Evolutionary conservation across 169 alveolate genomes (phyloP), one percentile per base, ranked within the genome.

Genomic region (Plasmodium malariae): DNA sequence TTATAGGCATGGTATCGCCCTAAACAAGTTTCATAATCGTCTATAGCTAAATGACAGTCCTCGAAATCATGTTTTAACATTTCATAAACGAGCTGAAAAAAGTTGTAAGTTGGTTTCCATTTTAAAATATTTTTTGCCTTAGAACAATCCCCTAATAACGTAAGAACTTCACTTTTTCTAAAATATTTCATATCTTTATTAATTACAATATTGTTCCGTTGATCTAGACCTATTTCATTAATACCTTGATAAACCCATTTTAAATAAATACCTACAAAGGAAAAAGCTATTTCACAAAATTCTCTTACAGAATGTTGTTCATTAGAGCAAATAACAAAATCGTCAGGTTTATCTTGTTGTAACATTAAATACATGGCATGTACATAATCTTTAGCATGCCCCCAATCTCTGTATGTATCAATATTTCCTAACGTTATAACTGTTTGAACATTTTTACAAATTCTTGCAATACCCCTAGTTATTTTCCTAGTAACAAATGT

Each of bases 391-490:
- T 83, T 73, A 9, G 96, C 96, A 74, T 95, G 97, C 0, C 96
- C 96, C 97, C 97, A 95, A 74, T 95, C 97, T 51, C 97, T 72
- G 80, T 73, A 88, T 30, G 95, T 93, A 63, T 94, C 94, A 24
- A 95, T 63, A 88, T 95, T 93, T 24, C 97, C 97, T 28, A 93
- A 74, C 17, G 28, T 40, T 11, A 91, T 65, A 28, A 32, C 21
- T 6, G 51, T 65, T 36, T 87, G 80, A 7, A 55, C 14, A 2
- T 92, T 89, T 40, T 70, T 69, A 36, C 74, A 62, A 5, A 94
- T 94, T 32, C 88, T 76, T 17, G 97, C 95, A 40, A 93, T 88
- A 24, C 92, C 96, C 21, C 54, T 62, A 3, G 97, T 94, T 11
- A 95, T 91, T 74, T 95, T 95, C 32, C 93, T 14, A 3, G 97